These are phyloP conservation scores for Cocos nucifera DNA, from an alignment of 176 grass and related monocot species.

Conservation along the genomic window DNA sequence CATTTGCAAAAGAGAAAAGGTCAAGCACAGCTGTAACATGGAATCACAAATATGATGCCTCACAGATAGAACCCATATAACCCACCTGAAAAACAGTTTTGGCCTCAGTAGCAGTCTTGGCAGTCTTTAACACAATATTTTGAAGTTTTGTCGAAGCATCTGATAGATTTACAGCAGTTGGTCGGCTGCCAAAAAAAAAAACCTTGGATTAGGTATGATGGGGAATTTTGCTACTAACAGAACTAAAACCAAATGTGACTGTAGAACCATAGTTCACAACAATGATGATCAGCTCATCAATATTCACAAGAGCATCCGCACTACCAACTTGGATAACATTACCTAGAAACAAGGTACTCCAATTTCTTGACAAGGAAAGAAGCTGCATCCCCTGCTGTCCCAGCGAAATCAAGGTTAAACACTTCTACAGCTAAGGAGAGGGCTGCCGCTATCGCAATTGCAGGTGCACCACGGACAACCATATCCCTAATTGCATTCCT, in stretches of 20 bases:
- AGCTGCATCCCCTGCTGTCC: slow-evolving; percentile 56
- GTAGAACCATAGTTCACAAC: slow-evolving; percentile 3
- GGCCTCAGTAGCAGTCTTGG: slow-evolving; percentile 47
- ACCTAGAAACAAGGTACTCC: slow-evolving; percentile 94
- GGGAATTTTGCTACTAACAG: too few relatives aligned
- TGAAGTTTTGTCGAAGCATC: slow-evolving; percentile 81
- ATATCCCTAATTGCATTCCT: slow-evolving; percentile 85
- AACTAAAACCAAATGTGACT: background rate
- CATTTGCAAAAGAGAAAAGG: too few relatives aligned
- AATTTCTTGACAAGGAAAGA: slow-evolving; percentile 65
- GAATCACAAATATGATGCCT: too few relatives aligned
- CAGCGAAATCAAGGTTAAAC: slow-evolving; percentile 40
- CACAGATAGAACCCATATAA: background rate
- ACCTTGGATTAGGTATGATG: too few relatives aligned
- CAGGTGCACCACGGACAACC: slow-evolving; percentile 89
- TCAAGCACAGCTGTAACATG: too few relatives aligned
- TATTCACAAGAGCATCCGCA: slow-evolving; percentile 2
- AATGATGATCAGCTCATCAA: background rate
- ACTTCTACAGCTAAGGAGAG: slow-evolving; percentile 66
- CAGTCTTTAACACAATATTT: slow-evolving; percentile 43
- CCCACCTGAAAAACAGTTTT: slow-evolving; percentile 71
- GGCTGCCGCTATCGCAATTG: slow-evolving; percentile 87
- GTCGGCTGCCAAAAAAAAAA: slow-evolving; percentile 41
- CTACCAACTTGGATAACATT: slow-evolving; percentile 1
- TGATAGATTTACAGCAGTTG: slow-evolving; percentile 90